Evolutionary conservation across 257 asterid genomes (phyloP), one percentile per base, ranked within the genome.

Genomic region (Nicotiana sylvestris): DNA sequence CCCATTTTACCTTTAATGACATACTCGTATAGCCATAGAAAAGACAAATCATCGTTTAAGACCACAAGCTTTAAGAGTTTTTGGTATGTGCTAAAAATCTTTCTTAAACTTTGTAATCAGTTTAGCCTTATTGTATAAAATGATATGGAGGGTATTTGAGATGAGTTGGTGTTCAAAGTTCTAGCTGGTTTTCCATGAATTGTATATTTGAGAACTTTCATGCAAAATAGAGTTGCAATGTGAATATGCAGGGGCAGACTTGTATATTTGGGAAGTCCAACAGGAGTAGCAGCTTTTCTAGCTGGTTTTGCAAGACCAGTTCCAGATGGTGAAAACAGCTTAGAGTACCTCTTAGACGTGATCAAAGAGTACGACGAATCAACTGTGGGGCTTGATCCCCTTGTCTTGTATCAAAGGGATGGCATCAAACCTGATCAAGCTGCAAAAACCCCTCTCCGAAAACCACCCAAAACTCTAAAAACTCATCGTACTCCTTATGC

Each of bases 351-450:
- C 60, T 86, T 94, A 2, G 98, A 94, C 55, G 97, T 94, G 80
- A 94, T 94, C 89, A 94, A 91, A 85, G 98, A 93, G 87, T 94
- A 94, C 39, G 97, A 93, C 11, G 97, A 89, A 85, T 93, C 97
- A 9, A 92, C 91, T 0, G 74, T 92, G 1, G 97, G 97, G 5
- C 93, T 94, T 25, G 96, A 94, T 83, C 98, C 97, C 0, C 90
- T 93, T 33, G 89, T 93, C 6, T 81, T 90, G 30, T 94, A 92
- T 60, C 97, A 92, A 81, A 89, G 91, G 0, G 93, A 94, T 46
- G 98, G 95, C 3, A 89, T 83, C 83, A 87, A 91, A 80, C 98
- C 98, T 5, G 90, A 90, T 85, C 88, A 46, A 43, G 90, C 83
- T 65, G 94, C 91, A 1, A 80, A 18, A 66, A 93, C 95, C 69